These are phyloP conservation scores for Debaryomycetaceae sp. DNA, from an alignment of 1,139 yeast species.

Conservation along the genomic window DNA sequence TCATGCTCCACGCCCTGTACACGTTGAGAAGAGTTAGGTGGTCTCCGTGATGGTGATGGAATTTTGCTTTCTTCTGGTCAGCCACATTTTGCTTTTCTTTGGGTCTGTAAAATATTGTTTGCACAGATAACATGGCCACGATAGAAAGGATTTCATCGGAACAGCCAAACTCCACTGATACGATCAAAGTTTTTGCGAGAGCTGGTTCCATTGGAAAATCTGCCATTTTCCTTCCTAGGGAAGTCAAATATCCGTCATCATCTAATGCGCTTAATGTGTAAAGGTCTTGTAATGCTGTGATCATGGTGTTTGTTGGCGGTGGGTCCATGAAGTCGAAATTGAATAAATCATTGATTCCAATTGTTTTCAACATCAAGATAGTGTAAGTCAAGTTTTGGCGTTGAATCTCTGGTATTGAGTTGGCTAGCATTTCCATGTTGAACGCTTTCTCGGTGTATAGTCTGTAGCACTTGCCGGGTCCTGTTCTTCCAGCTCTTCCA, in stretches of 20 bases:
- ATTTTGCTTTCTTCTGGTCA: slow-evolving; percentile 70
- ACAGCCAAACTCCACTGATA: slow-evolving; percentile 72
- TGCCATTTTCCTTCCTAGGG: slow-evolving; percentile 79
- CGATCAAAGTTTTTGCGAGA: slow-evolving; percentile 74
- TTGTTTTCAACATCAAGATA: slow-evolving; percentile 84
- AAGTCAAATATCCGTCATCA: slow-evolving; percentile 70
- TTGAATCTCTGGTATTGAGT: slow-evolving; percentile 89
- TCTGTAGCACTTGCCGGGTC: slow-evolving; percentile 78
- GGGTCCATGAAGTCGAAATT: slow-evolving; percentile 93
- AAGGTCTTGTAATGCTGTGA: slow-evolving; percentile 79
- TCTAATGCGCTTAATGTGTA: slow-evolving; percentile 82
- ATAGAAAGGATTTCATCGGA: slow-evolving; percentile 81
- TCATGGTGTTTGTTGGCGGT: slow-evolving; percentile 74
- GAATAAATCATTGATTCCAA: slow-evolving; percentile 84
- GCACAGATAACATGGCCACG: slow-evolving; percentile 90
- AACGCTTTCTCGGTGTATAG: slow-evolving; percentile 69
- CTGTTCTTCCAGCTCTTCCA: slow-evolving; percentile 86
- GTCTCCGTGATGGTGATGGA: slow-evolving; percentile 80
- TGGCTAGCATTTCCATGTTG: slow-evolving; percentile 75
- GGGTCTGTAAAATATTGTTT: slow-evolving; percentile 81
- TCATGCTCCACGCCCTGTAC: slow-evolving; percentile 71
- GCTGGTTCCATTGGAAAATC: slow-evolving; percentile 96
- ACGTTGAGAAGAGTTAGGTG: slow-evolving; percentile 83
- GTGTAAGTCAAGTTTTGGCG: slow-evolving; percentile 86
- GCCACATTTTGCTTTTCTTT: slow-evolving; percentile 71